phyloP scores from a whole-genome alignment of 305 asterid genomes.

The Stenogyne calaminthoides region DNA sequence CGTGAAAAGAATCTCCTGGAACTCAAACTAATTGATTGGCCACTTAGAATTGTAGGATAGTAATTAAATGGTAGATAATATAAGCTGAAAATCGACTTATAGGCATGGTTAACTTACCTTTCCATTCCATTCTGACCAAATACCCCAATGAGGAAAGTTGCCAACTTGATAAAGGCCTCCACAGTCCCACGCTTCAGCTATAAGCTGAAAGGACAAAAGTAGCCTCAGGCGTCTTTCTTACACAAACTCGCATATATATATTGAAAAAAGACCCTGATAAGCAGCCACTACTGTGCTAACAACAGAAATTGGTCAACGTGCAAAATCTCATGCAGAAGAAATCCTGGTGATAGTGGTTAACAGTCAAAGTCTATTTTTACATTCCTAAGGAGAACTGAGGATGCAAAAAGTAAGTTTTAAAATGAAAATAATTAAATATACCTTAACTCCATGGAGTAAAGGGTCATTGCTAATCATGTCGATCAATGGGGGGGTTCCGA shows the following conservation, averaged over 20 bases:
- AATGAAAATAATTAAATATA: slow-evolving; percentile 17
- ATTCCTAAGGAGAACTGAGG: slow-evolving; percentile 4
- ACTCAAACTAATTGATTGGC: background rate
- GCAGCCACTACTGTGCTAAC: slow-evolving; percentile 12
- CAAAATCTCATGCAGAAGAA: background rate
- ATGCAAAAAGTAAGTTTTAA: background rate
- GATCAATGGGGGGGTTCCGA: slow-evolving; percentile 77
- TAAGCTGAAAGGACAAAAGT: slow-evolving; percentile 57
- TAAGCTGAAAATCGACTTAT: background rate
- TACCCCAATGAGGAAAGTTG: slow-evolving; percentile 90
- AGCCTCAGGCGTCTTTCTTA: slow-evolving; percentile 13
- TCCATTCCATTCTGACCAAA: slow-evolving; percentile 99
- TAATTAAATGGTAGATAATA: background rate
- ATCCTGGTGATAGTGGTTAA: slow-evolving; percentile 7
- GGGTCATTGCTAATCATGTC: slow-evolving; percentile 98
- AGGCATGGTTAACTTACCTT: slow-evolving; percentile 56
- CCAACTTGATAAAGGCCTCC: slow-evolving; percentile 99
- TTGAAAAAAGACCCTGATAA: slow-evolving; percentile 10
- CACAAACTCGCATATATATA: slow-evolving; percentile 8
- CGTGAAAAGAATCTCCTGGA: background rate
- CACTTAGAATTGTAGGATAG: background rate
- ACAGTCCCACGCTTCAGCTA: slow-evolving; percentile 99
- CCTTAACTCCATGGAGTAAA: slow-evolving; percentile 88
- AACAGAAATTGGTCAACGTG: background rate
- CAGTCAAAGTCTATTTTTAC: background rate